Evolutionary conservation across 345 rosid genomes (phyloP).

Genomic region (Citrus australasica): DNA sequence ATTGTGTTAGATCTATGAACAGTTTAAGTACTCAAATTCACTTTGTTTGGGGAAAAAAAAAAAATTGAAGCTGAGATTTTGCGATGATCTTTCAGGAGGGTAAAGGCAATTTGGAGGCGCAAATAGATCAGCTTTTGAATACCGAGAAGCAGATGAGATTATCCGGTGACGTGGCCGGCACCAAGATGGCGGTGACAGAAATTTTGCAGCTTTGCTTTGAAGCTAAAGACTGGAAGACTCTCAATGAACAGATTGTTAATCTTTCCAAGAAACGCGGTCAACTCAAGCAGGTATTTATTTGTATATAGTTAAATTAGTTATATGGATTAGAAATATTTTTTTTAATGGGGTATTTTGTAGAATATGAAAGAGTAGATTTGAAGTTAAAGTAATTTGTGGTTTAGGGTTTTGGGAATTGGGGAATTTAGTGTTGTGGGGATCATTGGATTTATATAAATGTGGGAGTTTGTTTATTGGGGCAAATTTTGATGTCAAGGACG

Average conservation of each 20-base stretch:
- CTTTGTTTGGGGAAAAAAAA: not conserved
- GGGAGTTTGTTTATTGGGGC: not conserved
- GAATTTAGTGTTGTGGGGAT: not conserved
- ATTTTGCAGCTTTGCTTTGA: conserved; percentile 81
- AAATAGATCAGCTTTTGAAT: conserved; percentile 65
- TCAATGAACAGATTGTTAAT: conserved; percentile 68
- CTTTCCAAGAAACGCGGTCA: conserved; percentile 88
- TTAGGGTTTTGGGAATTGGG: not conserved
- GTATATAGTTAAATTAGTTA: too few relatives aligned
- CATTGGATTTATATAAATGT: not conserved
- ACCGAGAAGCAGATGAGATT: conserved; percentile 86
- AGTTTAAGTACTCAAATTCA: not conserved
- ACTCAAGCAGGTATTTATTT: conserved; percentile 67
- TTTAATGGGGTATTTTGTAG: not conserved
- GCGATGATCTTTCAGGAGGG: conserved; percentile 39
- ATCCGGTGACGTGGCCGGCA: conserved; percentile 72
- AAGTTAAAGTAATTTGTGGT: not conserved
- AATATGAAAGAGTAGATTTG: not conserved
- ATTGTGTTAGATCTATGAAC: not conserved
- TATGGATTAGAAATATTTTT: not conserved
- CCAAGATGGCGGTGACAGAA: conserved; percentile 71
- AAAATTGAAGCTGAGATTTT: not conserved
- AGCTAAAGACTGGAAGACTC: conserved; percentile 77
- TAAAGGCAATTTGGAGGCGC: conserved; percentile 43
- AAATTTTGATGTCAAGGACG: not conserved